Base-by-base conservation (phyloP, 2,329 filamentous ascomycete genomes). In the Sphaerulina populicola region DNA sequence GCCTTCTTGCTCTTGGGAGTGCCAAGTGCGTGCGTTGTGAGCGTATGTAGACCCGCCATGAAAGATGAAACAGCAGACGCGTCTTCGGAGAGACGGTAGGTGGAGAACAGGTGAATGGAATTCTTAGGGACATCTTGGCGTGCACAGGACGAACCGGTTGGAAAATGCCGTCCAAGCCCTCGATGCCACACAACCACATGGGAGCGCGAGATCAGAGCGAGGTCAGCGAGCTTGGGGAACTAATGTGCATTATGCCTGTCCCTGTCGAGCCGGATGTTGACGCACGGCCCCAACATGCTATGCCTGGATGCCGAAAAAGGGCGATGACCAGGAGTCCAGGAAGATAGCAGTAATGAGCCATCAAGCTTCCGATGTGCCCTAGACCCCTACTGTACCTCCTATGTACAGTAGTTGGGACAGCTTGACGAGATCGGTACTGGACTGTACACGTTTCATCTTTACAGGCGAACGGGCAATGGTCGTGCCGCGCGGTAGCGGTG, bases 231-330 rank as follows among this genome's bases (percentile, higher is more conserved):
- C 36, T 37, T 42, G 46, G 39, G 6, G 6, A 27, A 27, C 14
- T 15, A 37, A 4, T 27, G 27, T 15, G n/a, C 6, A 7, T 18
- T 6, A 37, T 49, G 46, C 46, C 42, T 49, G 46, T 6, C 29
- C 46, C 42, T 49, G 46, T 6, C 29, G 3, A 8, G 18, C 18
- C 46, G 46, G 30, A 49, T 35, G 46, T 18, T 14, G 29, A 18
- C 31, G 46, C 46, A 42, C 37, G 18, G 31, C 18, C 23, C 29
- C 38, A 41, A 49, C 46, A 49, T 33, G 46, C 46, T 31, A 49
- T 23, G 11, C 46, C 46, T 41, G 46, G 14, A 23, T 23, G 39
- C 23, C 39, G 27, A 10, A 33, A 30, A 42, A 29, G 23, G 42
- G 38, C 3, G 40, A 6, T 21, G 11, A 35, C 31, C 31, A n/a